These are phyloP conservation scores for Dryas octopetala DNA, from an alignment of 306 rosid species.

Conservation along the genomic window DNA sequence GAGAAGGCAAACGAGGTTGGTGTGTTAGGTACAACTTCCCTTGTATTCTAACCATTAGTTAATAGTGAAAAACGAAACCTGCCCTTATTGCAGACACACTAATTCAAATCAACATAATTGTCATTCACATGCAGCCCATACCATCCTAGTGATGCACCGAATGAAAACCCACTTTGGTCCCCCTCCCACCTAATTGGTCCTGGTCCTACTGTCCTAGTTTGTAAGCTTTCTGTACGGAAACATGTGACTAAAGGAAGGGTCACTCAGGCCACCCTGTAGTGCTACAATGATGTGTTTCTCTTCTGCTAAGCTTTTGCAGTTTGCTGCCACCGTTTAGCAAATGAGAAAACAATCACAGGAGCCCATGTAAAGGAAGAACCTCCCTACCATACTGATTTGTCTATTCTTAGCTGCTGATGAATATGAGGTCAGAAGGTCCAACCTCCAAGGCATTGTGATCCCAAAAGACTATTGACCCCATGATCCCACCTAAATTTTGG, in stretches of 20 bases:
- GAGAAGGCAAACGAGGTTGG: neutral
- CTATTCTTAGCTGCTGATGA: neutral
- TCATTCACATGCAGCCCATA: neutral
- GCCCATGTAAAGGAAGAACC: too few species aligned
- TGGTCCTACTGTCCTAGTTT: neutral
- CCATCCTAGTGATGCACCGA: neutral
- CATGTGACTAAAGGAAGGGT: neutral
- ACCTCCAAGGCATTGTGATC: slow-evolving; percentile 13
- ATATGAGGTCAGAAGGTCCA: slow-evolving; percentile 10
- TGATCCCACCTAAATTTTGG: slow-evolving; percentile 8
- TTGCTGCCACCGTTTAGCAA: too few species aligned
- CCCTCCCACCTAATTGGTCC: neutral
- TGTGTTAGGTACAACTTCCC: slow-evolving; percentile 12
- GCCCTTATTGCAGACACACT: neutral
- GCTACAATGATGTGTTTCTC: neutral
- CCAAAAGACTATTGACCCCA: neutral
- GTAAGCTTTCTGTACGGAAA: neutral
- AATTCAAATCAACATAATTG: neutral
- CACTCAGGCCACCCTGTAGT: neutral
- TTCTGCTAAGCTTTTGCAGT: neutral
- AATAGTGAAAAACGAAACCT: neutral
- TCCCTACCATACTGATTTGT: neutral
- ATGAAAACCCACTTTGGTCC: neutral
- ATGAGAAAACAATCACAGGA: too few species aligned
- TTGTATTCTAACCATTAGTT: slow-evolving; percentile 1